phyloP scores from a whole-genome alignment of 2,329 filamentous ascomycete genomes.

The Fusarium sarcochroum region DNA sequence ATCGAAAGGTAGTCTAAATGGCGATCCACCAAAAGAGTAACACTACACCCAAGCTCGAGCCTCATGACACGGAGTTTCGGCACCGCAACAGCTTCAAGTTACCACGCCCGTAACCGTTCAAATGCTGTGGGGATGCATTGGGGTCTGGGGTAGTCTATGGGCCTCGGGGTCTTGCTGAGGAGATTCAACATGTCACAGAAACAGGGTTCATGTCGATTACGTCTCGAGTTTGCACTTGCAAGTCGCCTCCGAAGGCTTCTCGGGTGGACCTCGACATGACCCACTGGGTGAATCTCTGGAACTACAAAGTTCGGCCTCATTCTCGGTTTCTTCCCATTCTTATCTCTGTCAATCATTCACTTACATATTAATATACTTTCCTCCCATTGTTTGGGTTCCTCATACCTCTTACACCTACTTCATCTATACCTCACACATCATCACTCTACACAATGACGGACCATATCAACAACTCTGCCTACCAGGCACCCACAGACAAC shows the following conservation, averaged over 20 bases:
- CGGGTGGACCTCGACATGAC: constrained; percentile 25
- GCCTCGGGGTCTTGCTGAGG: constrained; percentile 18
- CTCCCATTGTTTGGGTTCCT: background rate
- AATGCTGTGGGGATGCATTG: constrained; percentile 23
- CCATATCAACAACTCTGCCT: constrained; percentile 30
- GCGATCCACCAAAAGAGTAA: constrained; percentile 18
- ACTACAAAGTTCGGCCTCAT: constrained; percentile 40
- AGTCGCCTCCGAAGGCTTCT: constrained; percentile 9
- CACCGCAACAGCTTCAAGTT: constrained; percentile 17
- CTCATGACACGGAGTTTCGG: constrained; percentile 40
- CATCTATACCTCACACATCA: background rate
- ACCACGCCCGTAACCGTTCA: background rate
- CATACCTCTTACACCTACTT: background rate
- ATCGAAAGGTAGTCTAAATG: constrained; percentile 28
- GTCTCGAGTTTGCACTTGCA: constrained; percentile 1
- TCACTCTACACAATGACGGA: constrained; percentile 26
- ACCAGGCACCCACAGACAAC: constrained; percentile 23
- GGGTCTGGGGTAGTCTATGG: constrained; percentile 39
- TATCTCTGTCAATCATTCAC: constrained; percentile 11
- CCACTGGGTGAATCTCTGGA: constrained; percentile 9
- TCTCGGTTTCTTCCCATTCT: constrained; percentile 34
- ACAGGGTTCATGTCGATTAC: constrained; percentile 13
- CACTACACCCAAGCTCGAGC: constrained; percentile 30
- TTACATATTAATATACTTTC: constrained; percentile 11
- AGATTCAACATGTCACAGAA: constrained; percentile 35